Conservation (phyloP, 1,284 basidiomycete genomes). For the Leccinum subatratum region DNA sequence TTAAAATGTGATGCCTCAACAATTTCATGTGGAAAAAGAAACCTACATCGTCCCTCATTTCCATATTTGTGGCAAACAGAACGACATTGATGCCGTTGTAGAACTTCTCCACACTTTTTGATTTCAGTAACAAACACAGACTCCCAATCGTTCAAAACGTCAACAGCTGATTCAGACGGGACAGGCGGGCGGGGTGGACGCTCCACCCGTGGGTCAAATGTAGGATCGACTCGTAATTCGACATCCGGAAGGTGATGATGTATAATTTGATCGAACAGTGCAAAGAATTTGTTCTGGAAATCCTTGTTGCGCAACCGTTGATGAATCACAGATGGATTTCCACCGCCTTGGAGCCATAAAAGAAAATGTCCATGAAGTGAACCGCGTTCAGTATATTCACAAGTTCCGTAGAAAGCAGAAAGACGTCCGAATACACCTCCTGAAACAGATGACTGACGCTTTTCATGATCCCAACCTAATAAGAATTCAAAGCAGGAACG, state of each 20-base stretch:
- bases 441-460: background rate
- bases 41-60: background rate
- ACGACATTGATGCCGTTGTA: constrained; percentile 5
- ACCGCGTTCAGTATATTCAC: constrained; percentile 16
- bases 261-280: constrained; percentile 14
- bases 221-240: background rate
- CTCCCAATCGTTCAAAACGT: background rate
- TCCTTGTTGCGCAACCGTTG: background rate
- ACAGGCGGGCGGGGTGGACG: no score
- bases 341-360: constrained; percentile 9
- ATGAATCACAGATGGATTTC: constrained; percentile 12
- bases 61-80: constrained; percentile 13
- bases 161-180: constrained; percentile 2
- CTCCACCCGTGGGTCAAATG: constrained; percentile 4
- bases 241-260: constrained; percentile 14
- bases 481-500: constrained; percentile 8
- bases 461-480: constrained; percentile 12
- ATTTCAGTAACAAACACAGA: constrained; percentile 1
- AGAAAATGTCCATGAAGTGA: constrained; percentile 17
- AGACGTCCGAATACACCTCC: constrained; percentile 12
- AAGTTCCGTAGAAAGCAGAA: constrained; percentile 13
- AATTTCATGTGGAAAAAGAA: constrained; percentile 13
- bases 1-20: background rate
- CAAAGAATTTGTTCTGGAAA: constrained; percentile 9
- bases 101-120: constrained; percentile 15